Percentiles rank a stretch among this genome's conserved stretches.
Conservation (phyloP, 129 eudicot genomes). For the Glebionis coronaria region DNA sequence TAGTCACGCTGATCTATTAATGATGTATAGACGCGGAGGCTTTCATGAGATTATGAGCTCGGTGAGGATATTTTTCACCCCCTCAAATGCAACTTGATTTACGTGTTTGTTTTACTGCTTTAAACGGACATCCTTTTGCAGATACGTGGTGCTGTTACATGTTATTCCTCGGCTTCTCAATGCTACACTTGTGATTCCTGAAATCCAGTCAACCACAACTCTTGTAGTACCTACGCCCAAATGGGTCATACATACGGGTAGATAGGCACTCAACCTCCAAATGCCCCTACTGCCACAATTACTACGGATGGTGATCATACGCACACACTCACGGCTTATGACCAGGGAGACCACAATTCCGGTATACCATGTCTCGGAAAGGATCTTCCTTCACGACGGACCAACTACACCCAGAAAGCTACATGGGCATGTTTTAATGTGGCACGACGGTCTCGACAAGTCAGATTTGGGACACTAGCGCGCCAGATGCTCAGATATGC, state of each 20-base stretch:
- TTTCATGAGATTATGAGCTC: conserved; percentile 95
- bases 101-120: neutral
- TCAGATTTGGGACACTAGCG: conserved; percentile 51
- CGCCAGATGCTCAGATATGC: conserved; percentile 57
- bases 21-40: conserved; percentile 92
- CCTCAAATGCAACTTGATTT: conserved; percentile 5
- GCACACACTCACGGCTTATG: conserved; percentile 64
- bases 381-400: conserved; percentile 42
- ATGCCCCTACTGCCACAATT: conserved; percentile 70
- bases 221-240: conserved; percentile 27
- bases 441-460: conserved; percentile 1
- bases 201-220: conserved; percentile 87
- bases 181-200: conserved; percentile 94
- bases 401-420: conserved; percentile 19
- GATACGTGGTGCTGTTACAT: conserved; percentile 94
- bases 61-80: conserved; percentile 40
- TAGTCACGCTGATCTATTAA: no score
- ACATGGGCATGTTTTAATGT: neutral
- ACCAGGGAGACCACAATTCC: conserved; percentile 57
- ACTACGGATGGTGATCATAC: conserved; percentile 41
- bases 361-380: conserved; percentile 53
- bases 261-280: conserved; percentile 64
- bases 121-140: conserved; percentile 23
- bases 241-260: conserved; percentile 30
- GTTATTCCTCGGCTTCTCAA: conserved; percentile 86